A percentile compares a stretch with the other conserved stretches of the same genome.
phyloP scores from a whole-genome alignment of 306 rosid genomes.

The Hippophae gyantsensis region DNA sequence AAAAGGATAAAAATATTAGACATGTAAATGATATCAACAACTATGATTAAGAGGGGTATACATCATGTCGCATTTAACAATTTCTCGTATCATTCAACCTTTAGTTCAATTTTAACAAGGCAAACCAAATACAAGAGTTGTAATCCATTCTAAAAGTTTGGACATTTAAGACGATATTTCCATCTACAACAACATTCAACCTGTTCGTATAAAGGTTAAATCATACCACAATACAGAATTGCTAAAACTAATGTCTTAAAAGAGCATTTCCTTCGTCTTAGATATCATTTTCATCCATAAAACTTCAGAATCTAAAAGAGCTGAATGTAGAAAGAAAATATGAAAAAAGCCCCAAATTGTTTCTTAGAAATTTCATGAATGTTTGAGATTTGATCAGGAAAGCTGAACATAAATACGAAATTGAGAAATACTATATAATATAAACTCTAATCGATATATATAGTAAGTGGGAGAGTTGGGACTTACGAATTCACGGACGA shows the following conservation, averaged over 20 bases:
- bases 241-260: constrained; percentile 8
- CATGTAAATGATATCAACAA: too few species aligned
- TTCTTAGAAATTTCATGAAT: background rate
- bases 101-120: too few species aligned
- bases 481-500: constrained; percentile 73
- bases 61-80: too few species aligned
- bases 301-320: constrained; percentile 1
- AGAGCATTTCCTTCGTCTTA: background rate
- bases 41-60: too few species aligned
- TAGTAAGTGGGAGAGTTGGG: background rate
- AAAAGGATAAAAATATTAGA: too few species aligned
- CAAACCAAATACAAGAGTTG: too few species aligned
- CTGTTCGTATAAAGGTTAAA: too few species aligned
- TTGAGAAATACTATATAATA: background rate
- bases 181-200: too few species aligned
- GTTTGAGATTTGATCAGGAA: background rate
- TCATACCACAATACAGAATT: background rate
- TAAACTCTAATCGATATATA: background rate
- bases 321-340: background rate
- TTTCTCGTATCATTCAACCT: too few species aligned
- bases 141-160: too few species aligned
- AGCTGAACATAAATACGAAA: background rate
- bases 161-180: too few species aligned
- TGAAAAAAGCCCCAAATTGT: background rate
- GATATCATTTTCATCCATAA: background rate